phyloP scores from a whole-genome alignment of 148 eudicot species.

The Vaccinium macrocarpon region DNA sequence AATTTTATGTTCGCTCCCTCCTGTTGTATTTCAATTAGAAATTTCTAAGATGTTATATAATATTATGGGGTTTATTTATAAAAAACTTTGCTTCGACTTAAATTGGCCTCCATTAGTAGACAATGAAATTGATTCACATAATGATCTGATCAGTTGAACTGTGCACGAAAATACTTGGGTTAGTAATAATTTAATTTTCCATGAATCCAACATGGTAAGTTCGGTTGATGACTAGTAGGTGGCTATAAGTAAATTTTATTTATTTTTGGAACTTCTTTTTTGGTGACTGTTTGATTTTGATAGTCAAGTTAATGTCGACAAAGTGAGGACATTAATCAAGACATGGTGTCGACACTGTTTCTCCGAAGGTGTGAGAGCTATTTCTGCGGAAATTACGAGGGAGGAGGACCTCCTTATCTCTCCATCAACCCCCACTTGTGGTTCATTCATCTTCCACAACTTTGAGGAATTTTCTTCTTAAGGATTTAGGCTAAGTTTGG shows the following conservation, averaged over 20 bases:
- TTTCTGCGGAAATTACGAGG: neutral
- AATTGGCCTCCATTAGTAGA: too few species aligned
- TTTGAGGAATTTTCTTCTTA: neutral
- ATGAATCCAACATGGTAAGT: neutral
- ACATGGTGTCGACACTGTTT: neutral
- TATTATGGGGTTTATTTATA: too few species aligned
- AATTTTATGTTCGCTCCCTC: too few species aligned
- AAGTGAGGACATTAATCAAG: neutral
- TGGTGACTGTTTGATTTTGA: neutral
- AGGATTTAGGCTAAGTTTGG: too few species aligned
- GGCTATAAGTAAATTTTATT: too few species aligned
- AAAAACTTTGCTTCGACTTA: too few species aligned
- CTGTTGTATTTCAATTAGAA: too few species aligned
- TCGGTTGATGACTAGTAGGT: neutral
- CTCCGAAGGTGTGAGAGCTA: neutral
- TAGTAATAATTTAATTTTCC: neutral
- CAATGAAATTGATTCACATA: too few species aligned
- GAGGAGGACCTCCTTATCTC: neutral
- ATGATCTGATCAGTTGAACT: too few species aligned
- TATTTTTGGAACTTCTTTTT: neutral
- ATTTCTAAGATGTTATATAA: too few species aligned
- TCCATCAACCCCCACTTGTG: neutral
- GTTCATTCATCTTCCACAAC: neutral
- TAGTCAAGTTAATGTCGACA: neutral
- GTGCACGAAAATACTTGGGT: too few species aligned